Conservation (phyloP, 2,329 filamentous ascomycete species). For the Purpureocillium takamizusanense region DNA sequence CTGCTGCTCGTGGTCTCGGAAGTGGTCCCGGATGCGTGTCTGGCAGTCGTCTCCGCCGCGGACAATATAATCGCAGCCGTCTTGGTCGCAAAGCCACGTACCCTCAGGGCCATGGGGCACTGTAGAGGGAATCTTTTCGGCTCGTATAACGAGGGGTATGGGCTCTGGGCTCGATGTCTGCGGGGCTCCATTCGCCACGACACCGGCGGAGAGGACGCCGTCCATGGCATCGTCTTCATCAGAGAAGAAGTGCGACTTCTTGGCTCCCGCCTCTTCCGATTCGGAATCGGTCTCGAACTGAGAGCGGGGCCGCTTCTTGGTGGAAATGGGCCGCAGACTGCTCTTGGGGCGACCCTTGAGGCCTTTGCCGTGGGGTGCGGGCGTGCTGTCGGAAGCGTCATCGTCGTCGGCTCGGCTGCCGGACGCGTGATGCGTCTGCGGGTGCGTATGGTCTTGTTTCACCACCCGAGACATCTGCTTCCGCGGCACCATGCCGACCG, state of each 20-base stretch:
- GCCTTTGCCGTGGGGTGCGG: constrained; percentile 19
- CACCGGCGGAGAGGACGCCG: constrained; percentile 8
- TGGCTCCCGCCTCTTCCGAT: constrained; percentile 22
- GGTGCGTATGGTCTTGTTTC: constrained; percentile 1
- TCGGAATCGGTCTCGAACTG: constrained; percentile 30
- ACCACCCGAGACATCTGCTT: constrained; percentile 6
- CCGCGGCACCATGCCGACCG: constrained; percentile 15
- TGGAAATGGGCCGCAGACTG: constrained; percentile 29
- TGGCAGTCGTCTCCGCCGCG: constrained; percentile 52
- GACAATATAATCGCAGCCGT: constrained; percentile 55
- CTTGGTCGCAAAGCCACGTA: constrained; percentile 58
- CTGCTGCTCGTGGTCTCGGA: constrained; percentile 49
- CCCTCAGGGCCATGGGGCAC: constrained; percentile 47
- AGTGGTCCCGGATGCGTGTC: constrained; percentile 50
- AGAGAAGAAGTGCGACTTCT: constrained; percentile 25
- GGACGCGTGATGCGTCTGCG: neutral
- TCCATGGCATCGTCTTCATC: constrained; percentile 22
- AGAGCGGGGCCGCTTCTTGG: constrained; percentile 34
- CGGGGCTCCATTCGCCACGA: no score
- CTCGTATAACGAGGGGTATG: constrained; percentile 35
- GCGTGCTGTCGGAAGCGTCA: constrained; percentile 4
- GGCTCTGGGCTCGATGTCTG: constrained; percentile 10
- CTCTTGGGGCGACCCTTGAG: constrained; percentile 30
- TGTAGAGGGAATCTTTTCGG: constrained; percentile 39
- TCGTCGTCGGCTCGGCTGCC: constrained; percentile 9